Conservation (phyloP, 2,329 filamentous ascomycete genomes). For the Pseudogymnoascus verrucosus region DNA sequence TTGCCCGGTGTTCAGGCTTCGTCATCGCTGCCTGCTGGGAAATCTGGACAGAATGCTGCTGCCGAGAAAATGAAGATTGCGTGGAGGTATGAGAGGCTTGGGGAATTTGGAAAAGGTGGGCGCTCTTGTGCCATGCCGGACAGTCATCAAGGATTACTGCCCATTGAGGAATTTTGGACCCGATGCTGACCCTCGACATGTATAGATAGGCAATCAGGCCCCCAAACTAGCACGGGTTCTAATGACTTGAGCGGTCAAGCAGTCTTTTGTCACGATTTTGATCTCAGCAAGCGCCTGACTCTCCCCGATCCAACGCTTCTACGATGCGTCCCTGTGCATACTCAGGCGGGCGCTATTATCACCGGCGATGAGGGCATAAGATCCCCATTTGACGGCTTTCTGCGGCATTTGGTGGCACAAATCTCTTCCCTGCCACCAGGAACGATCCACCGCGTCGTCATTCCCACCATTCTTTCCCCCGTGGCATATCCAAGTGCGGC, state of each 20-base stretch:
- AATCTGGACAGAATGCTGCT: slow-evolving; percentile 29
- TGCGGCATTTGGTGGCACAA: slow-evolving; percentile 48
- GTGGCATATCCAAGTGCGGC: slow-evolving; percentile 66
- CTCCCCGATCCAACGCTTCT: slow-evolving; percentile 44
- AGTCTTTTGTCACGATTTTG: slow-evolving; percentile 64
- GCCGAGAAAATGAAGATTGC: slow-evolving; percentile 90
- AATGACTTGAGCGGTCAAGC: neutral
- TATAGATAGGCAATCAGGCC: slow-evolving; percentile 20
- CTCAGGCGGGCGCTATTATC: slow-evolving; percentile 16
- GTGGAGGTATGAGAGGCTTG: slow-evolving; percentile 87
- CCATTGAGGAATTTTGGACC: neutral
- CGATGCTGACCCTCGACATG: slow-evolving; percentile 14
- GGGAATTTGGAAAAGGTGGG: slow-evolving; percentile 53
- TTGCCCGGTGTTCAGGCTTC: slow-evolving; percentile 60
- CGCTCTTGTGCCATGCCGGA: slow-evolving; percentile 12
- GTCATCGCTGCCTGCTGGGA: slow-evolving; percentile 28
- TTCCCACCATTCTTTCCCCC: slow-evolving; percentile 85
- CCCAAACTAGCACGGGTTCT: slow-evolving; percentile 13
- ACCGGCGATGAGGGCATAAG: slow-evolving; percentile 24
- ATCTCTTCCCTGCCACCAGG: slow-evolving; percentile 50
- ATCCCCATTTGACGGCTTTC: slow-evolving; percentile 57
- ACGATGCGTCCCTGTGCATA: slow-evolving; percentile 40
- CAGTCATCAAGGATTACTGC: slow-evolving; percentile 14
- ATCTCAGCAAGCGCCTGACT: slow-evolving; percentile 59
- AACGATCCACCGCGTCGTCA: slow-evolving; percentile 68